Conservation (phyloP, 2,329 filamentous ascomycete species). For the Xylariaceae sp. region DNA sequence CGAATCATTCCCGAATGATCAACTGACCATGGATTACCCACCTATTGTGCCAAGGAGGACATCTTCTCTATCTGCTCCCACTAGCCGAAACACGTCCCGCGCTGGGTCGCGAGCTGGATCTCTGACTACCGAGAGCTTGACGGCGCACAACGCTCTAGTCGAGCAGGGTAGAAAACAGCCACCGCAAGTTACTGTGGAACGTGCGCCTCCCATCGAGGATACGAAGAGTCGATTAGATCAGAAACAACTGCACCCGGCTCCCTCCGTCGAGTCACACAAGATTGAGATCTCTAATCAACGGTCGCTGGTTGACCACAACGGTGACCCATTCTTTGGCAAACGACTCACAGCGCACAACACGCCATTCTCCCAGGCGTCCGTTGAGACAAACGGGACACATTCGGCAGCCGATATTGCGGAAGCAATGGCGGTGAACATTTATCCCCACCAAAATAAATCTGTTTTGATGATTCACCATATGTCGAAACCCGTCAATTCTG, state of each 20-base stretch:
- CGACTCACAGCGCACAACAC: constrained; percentile 63
- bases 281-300: constrained; percentile 41
- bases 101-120: constrained; percentile 51
- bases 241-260: constrained; percentile 40
- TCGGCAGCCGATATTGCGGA: constrained; percentile 67
- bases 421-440: constrained; percentile 67
- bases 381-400: constrained; percentile 66
- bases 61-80: constrained; percentile 68
- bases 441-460: constrained; percentile 69
- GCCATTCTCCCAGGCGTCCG: constrained; percentile 66
- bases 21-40: constrained; percentile 66
- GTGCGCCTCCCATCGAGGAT: constrained; percentile 37
- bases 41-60: constrained; percentile 62
- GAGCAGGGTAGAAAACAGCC: constrained; percentile 40
- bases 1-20: constrained; percentile 51
- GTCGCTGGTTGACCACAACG: constrained; percentile 57
- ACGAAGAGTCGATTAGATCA: constrained; percentile 36
- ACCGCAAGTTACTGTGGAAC: constrained; percentile 41
- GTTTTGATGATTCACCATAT: constrained; percentile 66
- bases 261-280: constrained; percentile 47
- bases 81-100: constrained; percentile 58
- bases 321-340: constrained; percentile 60
- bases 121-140: constrained; percentile 64
- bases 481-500: constrained; percentile 55
- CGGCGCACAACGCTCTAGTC: constrained; percentile 57